phyloP scores from a whole-genome alignment of 1,139 yeast species.

The Debaryomyces sp. region DNA sequence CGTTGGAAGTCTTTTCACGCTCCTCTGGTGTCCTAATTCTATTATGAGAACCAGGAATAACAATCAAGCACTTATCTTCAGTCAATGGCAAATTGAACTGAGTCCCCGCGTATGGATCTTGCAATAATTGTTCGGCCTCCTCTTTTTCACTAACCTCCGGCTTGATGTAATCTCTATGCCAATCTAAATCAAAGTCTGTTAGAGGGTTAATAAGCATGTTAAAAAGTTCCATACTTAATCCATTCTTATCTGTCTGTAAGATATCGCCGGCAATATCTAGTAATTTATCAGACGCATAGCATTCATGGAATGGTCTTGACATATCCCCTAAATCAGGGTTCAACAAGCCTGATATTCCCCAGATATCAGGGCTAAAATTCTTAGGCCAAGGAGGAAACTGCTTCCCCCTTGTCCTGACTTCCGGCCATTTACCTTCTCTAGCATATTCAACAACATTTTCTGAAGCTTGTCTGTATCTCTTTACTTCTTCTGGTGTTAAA shows the following conservation, averaged over 20 bases:
- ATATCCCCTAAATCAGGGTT: constrained; percentile 51
- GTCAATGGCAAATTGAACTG: constrained; percentile 59
- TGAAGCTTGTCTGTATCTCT: constrained; percentile 39
- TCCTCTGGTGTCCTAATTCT: constrained; percentile 52
- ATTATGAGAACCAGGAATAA: constrained; percentile 53
- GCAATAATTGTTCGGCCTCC: constrained; percentile 42
- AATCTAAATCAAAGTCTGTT: constrained; percentile 56
- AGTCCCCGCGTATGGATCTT: constrained; percentile 53
- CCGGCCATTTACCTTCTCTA: constrained; percentile 54
- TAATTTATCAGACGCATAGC: constrained; percentile 47
- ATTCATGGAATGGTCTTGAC: constrained; percentile 44
- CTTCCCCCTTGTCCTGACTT: constrained; percentile 56
- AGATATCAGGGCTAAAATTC: constrained; percentile 56
- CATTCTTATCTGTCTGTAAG: constrained; percentile 39
- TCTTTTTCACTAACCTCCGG: constrained; percentile 53
- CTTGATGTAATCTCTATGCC: constrained; percentile 59
- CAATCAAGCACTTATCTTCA: constrained; percentile 52
- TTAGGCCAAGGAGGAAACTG: constrained; percentile 65
- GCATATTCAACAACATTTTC: constrained; percentile 48
- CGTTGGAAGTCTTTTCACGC: constrained; percentile 42
- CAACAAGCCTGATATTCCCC: constrained; percentile 57
- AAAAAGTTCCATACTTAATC: constrained; percentile 54
- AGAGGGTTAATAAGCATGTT: constrained; percentile 61
- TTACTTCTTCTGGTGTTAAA: constrained; percentile 44
- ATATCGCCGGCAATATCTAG: constrained; percentile 48